These are phyloP conservation scores for Aspergillus sojae DNA, from an alignment of 2,329 filamentous ascomycete genomes.

Conservation along the genomic window DNA sequence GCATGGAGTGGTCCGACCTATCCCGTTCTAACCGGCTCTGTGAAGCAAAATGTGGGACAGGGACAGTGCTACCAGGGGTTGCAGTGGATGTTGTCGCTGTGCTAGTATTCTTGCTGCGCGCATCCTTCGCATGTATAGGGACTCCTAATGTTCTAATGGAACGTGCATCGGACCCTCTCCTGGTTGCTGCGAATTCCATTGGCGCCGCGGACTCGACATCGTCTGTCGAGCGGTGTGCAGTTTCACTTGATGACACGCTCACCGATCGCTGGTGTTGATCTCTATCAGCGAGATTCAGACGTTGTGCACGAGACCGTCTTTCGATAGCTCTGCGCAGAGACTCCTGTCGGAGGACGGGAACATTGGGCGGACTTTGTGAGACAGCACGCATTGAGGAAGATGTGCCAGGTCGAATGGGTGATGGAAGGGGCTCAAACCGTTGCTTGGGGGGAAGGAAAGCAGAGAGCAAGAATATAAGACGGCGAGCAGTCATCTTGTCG, in stretches of 20 bases:
- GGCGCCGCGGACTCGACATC: constrained; percentile 32
- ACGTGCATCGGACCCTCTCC: constrained; percentile 47
- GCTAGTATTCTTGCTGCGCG: constrained; percentile 49
- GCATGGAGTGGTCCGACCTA: constrained; percentile 25
- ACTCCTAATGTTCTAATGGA: constrained; percentile 47
- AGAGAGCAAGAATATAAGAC: constrained; percentile 60
- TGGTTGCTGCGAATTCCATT: constrained; percentile 28
- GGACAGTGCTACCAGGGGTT: constrained; percentile 53
- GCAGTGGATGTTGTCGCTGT: constrained; percentile 56
- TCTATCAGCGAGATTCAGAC: constrained; percentile 39
- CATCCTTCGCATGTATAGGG: constrained; percentile 50
- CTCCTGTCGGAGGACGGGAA: constrained; percentile 54
- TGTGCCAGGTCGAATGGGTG: constrained; percentile 43
- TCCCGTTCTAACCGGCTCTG: constrained; percentile 33
- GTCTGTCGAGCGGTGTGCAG: constrained; percentile 37
- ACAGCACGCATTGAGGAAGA: constrained; percentile 51
- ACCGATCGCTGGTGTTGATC: constrained; percentile 42
- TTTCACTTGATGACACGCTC: constrained; percentile 50
- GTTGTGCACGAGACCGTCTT: constrained; percentile 51
- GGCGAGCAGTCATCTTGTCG: constrained; percentile 62
- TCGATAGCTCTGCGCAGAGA: constrained; percentile 59
- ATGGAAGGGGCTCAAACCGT: constrained; percentile 41
- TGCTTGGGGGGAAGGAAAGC: constrained; percentile 59
- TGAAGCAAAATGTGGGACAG: constrained; percentile 57
- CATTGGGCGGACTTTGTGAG: constrained; percentile 57